Evolutionary conservation across 352 stramenopile species (phyloP).

Genomic region (Globisporangium cylindrosporum): DNA sequence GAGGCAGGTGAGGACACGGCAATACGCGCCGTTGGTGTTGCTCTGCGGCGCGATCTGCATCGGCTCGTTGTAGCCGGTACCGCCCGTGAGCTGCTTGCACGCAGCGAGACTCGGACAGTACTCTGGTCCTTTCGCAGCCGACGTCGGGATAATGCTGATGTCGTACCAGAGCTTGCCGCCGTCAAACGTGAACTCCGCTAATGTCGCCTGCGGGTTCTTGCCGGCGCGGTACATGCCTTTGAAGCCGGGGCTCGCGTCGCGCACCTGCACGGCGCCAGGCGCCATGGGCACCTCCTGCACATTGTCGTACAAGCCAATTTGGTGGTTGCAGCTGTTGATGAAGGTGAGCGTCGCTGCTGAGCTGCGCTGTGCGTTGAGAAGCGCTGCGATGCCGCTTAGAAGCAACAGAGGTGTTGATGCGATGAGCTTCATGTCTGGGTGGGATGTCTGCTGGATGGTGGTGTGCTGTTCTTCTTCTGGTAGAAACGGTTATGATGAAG

Average conservation of each 20-base stretch:
- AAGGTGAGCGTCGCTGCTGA: slow-evolving; percentile 16
- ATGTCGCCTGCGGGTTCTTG: slow-evolving; percentile 18
- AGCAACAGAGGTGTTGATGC: background rate
- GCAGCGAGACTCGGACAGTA: slow-evolving; percentile 35
- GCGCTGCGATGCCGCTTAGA: background rate
- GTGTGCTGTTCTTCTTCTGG: background rate
- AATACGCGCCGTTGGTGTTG: slow-evolving; percentile 30
- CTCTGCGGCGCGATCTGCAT: slow-evolving; percentile 43
- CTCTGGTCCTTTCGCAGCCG: slow-evolving; percentile 23
- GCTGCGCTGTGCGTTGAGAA: background rate
- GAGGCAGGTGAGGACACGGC: slow-evolving; percentile 32
- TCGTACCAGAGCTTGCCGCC: slow-evolving; percentile 43
- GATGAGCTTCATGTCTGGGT: slow-evolving; percentile 3
- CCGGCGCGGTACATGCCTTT: slow-evolving; percentile 24
- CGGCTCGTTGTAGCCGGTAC: slow-evolving; percentile 43
- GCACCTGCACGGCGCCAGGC: slow-evolving; percentile 5
- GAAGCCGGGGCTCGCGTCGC: slow-evolving; percentile 6
- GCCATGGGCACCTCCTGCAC: background rate
- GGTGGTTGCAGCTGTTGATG: slow-evolving; percentile 18
- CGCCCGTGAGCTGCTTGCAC: slow-evolving; percentile 38
- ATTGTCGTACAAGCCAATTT: slow-evolving; percentile 25
- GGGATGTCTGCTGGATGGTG: background rate
- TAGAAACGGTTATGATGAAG: background rate
- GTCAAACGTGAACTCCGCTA: slow-evolving; percentile 41
- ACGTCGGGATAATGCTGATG: slow-evolving; percentile 51